These are phyloP conservation scores for Suillus brevipes DNA, from an alignment of 768 basidiomycete species.

Conservation along the genomic window DNA sequence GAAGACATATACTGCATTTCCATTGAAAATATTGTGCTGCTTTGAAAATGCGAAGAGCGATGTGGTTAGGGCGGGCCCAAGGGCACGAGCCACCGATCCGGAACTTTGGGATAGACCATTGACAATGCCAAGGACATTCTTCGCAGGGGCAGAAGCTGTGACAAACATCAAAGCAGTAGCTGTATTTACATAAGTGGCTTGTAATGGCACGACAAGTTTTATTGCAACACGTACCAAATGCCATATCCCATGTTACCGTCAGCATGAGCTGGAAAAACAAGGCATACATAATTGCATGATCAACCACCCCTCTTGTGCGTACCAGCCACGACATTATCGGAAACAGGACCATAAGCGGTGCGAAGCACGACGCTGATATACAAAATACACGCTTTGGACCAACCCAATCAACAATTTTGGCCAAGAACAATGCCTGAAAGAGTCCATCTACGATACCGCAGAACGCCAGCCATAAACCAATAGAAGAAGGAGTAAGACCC, in stretches of 20 bases:
- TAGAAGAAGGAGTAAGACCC: conserved; percentile 39
- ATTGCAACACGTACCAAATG: conserved; percentile 37
- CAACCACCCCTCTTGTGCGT: conserved; percentile 30
- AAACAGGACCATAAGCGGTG: conserved; percentile 42
- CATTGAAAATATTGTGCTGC: conserved; percentile 47
- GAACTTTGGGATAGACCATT: conserved; percentile 57
- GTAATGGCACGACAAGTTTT: neutral
- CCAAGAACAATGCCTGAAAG: conserved; percentile 42
- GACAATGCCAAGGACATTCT: conserved; percentile 53
- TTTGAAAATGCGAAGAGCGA: conserved; percentile 57
- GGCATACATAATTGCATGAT: conserved; percentile 37
- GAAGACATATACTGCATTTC: conserved; percentile 50
- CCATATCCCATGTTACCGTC: conserved; percentile 39
- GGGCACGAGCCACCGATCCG: conserved; percentile 45
- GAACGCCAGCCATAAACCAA: conserved; percentile 39
- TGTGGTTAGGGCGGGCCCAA: conserved; percentile 49
- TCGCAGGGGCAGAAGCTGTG: conserved; percentile 52
- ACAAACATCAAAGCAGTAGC: conserved; percentile 56
- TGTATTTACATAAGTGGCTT: conserved; percentile 21
- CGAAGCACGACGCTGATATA: conserved; percentile 37
- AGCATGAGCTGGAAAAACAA: conserved; percentile 30
- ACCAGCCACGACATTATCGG: conserved; percentile 47
- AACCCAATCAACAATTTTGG: conserved; percentile 39
- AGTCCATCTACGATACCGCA: conserved; percentile 39
- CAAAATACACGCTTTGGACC: conserved; percentile 46